These are phyloP conservation scores for Phialocephala sp. DNA, from an alignment of 2,329 filamentous ascomycete genomes.

Conservation along the genomic window DNA sequence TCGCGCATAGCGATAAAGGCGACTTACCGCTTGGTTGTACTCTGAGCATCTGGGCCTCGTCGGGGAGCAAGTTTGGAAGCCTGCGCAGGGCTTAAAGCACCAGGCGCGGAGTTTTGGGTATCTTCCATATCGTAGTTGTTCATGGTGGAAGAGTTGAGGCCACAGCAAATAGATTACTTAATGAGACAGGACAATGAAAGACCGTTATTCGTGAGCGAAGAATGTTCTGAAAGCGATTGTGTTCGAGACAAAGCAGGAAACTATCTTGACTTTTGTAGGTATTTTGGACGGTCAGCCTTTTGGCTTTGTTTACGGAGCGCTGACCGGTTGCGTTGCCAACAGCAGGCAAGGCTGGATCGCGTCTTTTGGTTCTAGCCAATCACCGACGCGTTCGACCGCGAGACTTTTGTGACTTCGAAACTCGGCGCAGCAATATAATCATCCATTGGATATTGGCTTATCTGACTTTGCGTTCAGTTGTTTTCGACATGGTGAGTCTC, in stretches of 20 bases:
- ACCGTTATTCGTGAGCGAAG: conserved; percentile 24
- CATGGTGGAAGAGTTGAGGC: conserved; percentile 39
- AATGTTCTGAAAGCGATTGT: conserved; percentile 33
- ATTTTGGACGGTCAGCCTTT: conserved; percentile 13
- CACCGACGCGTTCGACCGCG: conserved; percentile 32
- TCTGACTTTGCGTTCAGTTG: conserved; percentile 19
- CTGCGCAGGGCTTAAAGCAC: conserved; percentile 55
- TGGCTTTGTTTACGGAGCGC: conserved; percentile 24
- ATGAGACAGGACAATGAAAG: conserved; percentile 22
- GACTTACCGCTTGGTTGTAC: conserved; percentile 76
- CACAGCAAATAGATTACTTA: conserved; percentile 8
- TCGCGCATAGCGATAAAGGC: neutral
- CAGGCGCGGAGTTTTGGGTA: conserved; percentile 71
- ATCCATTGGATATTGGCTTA: conserved; percentile 35
- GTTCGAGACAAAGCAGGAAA: conserved; percentile 25
- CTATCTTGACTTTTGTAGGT: conserved; percentile 30
- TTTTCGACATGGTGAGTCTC: conserved; percentile 37
- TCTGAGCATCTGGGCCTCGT: conserved; percentile 69
- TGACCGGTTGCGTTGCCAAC: conserved; percentile 24
- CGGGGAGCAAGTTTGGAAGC: conserved; percentile 65
- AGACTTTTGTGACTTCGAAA: conserved; percentile 34
- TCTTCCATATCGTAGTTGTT: conserved; percentile 57
- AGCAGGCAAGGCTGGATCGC: conserved; percentile 12
- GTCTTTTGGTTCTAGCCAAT: conserved; percentile 28
- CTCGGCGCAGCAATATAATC: conserved; percentile 36